These are phyloP conservation scores for Lichtheimia hyalospora DNA, from an alignment of 371 early-diverging fungal species.

Conservation along the genomic window DNA sequence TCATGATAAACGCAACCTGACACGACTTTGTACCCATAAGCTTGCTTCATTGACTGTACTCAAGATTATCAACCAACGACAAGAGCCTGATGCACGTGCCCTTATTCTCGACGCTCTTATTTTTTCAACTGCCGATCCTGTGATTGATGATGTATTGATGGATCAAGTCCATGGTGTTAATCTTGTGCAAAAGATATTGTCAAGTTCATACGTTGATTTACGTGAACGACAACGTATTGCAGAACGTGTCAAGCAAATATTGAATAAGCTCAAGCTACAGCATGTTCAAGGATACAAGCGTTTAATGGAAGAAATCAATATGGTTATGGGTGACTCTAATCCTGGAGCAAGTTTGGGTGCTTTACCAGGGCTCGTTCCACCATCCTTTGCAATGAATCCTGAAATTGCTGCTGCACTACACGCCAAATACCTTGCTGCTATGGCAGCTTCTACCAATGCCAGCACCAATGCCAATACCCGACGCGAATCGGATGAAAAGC, in stretches of 20 bases:
- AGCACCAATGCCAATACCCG: background rate
- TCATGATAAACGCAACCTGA: conserved; percentile 58
- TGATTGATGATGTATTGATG: conserved; percentile 74
- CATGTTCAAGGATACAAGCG: conserved; percentile 79
- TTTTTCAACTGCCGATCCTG: conserved; percentile 35
- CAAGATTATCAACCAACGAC: conserved; percentile 87
- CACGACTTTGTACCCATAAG: conserved; percentile 85
- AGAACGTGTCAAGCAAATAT: conserved; percentile 67
- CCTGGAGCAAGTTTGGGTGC: conserved; percentile 38
- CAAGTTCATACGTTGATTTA: conserved; percentile 75
- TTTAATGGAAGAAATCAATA: conserved; percentile 75
- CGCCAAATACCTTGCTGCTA: conserved; percentile 27
- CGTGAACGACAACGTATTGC: conserved; percentile 79
- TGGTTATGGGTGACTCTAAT: conserved; percentile 46
- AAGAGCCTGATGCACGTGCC: conserved; percentile 91
- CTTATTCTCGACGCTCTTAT: conserved; percentile 79
- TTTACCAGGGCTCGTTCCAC: conserved; percentile 22
- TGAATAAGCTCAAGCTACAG: conserved; percentile 64
- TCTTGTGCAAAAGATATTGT: conserved; percentile 84
- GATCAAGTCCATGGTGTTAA: conserved; percentile 90
- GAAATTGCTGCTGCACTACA: conserved; percentile 41
- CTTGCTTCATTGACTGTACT: conserved; percentile 81
- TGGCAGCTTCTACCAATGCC: conserved; percentile 14
- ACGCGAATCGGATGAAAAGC: too few species aligned
- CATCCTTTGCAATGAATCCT: conserved; percentile 33